These are phyloP conservation scores for Penicillium alfredii DNA, from an alignment of 495 filamentous ascomycete species.

Conservation along the genomic window DNA sequence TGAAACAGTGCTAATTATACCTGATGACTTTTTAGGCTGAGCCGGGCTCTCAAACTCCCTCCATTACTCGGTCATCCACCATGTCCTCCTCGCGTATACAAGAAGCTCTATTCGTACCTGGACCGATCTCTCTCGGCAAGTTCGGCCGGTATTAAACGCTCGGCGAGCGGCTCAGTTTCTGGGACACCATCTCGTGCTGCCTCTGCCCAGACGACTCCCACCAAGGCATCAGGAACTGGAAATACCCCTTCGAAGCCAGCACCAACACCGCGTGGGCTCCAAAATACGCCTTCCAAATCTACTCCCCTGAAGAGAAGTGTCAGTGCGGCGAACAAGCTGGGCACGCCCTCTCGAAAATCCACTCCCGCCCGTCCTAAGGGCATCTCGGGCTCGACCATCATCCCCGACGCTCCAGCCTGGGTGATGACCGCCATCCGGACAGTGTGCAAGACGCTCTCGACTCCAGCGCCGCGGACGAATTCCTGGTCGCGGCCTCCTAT, in stretches of 20 bases:
- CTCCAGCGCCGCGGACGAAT: slow-evolving; percentile 41
- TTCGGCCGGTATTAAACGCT: slow-evolving; percentile 25
- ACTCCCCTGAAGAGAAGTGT: slow-evolving; percentile 34
- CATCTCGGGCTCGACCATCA: slow-evolving; percentile 23
- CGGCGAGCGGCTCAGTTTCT: slow-evolving; percentile 23
- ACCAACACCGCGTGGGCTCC: slow-evolving; percentile 30
- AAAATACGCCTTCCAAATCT: slow-evolving; percentile 40
- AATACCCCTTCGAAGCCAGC: slow-evolving; percentile 30
- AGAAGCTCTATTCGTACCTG: slow-evolving; percentile 75
- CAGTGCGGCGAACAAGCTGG: slow-evolving; percentile 15
- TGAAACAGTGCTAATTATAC: slow-evolving; percentile 11
- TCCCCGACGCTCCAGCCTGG: slow-evolving; percentile 56
- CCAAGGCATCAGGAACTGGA: slow-evolving; percentile 20
- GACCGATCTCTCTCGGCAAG: slow-evolving; percentile 58
- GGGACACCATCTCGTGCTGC: slow-evolving; percentile 25
- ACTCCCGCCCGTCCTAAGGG: slow-evolving; percentile 15
- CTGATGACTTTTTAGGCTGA: slow-evolving; percentile 49
- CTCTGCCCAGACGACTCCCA: slow-evolving; percentile 31
- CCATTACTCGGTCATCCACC: slow-evolving; percentile 75
- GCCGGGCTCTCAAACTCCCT: slow-evolving; percentile 77
- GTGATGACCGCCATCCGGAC: slow-evolving; percentile 58
- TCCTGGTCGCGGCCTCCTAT: slow-evolving; percentile 42
- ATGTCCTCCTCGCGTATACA: slow-evolving; percentile 75
- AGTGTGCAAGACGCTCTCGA: slow-evolving; percentile 58
- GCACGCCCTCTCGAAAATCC: slow-evolving; percentile 17